Evolutionary conservation across 257 asterid genomes (phyloP), one percentile per base, ranked within the genome.

Genomic region (Paulownia fortunei): DNA sequence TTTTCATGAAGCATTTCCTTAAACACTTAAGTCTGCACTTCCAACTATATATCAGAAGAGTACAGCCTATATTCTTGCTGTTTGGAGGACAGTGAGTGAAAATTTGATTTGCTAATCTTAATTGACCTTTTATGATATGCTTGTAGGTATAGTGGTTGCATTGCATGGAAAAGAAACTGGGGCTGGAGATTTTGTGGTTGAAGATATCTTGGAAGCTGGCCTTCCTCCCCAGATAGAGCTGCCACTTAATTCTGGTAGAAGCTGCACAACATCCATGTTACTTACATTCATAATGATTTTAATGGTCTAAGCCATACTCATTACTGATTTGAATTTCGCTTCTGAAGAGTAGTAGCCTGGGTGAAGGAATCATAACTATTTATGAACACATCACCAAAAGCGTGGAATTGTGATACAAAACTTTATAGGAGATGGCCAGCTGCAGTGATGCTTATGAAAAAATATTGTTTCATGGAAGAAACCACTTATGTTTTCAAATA

Each of bases 161-260:
- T 79, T 96, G 83, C 98, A 86, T 76, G 99, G 98, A 70, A 92
- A 88, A 86, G 98, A 89, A 80, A 87, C 95, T 56, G 91, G 85
- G 68, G 88, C 91, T 49, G 97, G 98, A 72, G 96, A 87, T 66
- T 96, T 96, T 88, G 32, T 89, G 86, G 97, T 96, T 76, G 92
- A 90, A 72, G 96, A 90, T 76, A 69, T 93, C 81, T 74, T 96
- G 15, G 99, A 93, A 85, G 95, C 97, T 74, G 99, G 95, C 79
- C 82, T 96, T 76, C 92, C 99, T 27, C 90, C 88, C 70, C 99
- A 96, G 89, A 87, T 89, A 71, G 96, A 86, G 80, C 86, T 60
- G 26, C 92, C 97, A 68, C 82, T 86, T 81, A 69, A 74, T 64
- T 82, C 87, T 79, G 98, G 98, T 95, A 83, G 19, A 72, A 63